Base-by-base conservation (phyloP, 257 asterid genomes). In the Jasminum sambac region DNA sequence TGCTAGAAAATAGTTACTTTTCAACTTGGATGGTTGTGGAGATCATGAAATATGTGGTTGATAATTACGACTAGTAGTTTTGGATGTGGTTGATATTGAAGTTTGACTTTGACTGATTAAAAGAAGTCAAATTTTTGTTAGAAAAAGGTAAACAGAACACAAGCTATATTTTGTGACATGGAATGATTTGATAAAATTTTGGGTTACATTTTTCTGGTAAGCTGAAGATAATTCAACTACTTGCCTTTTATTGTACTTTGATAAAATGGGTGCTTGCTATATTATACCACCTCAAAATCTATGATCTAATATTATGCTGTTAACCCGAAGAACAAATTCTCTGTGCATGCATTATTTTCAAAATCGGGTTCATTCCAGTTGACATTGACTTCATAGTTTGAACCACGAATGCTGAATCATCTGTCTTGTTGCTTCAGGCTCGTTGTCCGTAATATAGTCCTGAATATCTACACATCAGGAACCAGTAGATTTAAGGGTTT, bases 121-220 rank as follows among this genome's bases (percentile, higher is more conserved):
- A 30, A 30, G 36, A 30, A 30, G 36, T 30, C 36, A 30, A 30
- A 4, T 30, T 30, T 30, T 30, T 1, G 36, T 30, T 30, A 1
- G 4, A 30, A 30, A 30, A 30, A 1, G 1, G 36, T 30, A 30
- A 30, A 30, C 36, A 30, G 36, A 30, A 30, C 36, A 30, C 36
- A 30, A 30, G 36, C 36, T 30, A 30, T 30, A 30, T 30, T 30
- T 30, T 30, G 23, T n/a, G 44, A 17, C 0, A 10, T 68, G 68
- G 48, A 48, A 66, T 60, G 30, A 3, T 63, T 67, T 76, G 73
- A n/a, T n/a, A 48, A 52, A 38, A 4, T 52, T 17, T 48, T 2
- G 61, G 61, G 25, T 12, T 19, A 50, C 10, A 17, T 6, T 50
- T 52, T 17, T 21, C 13, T 52, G 61, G 30, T 52, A 25, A 11